phyloP scores from a whole-genome alignment of 495 filamentous ascomycete species.

The Tirmania nivea region DNA sequence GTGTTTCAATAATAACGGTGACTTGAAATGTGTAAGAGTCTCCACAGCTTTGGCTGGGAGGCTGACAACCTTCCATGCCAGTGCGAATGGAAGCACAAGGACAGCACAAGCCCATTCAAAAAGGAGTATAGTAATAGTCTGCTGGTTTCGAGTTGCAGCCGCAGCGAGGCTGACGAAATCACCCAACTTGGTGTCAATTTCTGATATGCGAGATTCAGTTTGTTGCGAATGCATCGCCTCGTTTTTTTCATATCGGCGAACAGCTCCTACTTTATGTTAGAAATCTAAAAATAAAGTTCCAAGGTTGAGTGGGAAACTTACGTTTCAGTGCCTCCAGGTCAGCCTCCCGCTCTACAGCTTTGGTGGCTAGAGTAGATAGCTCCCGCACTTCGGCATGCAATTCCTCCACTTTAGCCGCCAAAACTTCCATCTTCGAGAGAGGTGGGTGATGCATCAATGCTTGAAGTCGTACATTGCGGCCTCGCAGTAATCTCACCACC shows the following conservation, averaged over 20 bases:
- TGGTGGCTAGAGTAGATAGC: constrained; percentile 30
- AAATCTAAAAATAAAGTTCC: neutral
- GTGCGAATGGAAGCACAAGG: constrained; percentile 7
- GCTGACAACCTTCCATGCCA: constrained; percentile 10
- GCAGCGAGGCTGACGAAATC: constrained; percentile 61
- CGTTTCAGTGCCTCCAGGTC: constrained; percentile 78
- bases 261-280: constrained; percentile 26
- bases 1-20: neutral
- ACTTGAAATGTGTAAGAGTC: neutral
- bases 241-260: constrained; percentile 86
- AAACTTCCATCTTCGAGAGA: constrained; percentile 22
- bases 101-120: constrained; percentile 8
- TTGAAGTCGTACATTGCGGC: constrained; percentile 66
- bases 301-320: neutral
- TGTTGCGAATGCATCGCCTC: constrained; percentile 46
- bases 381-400: constrained; percentile 27
- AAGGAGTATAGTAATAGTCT: constrained; percentile 2
- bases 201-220: constrained; percentile 49
- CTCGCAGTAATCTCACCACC: constrained; percentile 54
- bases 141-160: constrained; percentile 6
- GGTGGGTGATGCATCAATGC: constrained; percentile 37
- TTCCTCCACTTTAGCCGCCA: constrained; percentile 30
- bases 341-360: constrained; percentile 35
- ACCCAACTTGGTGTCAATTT: constrained; percentile 44
- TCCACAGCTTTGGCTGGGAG: constrained; percentile 8